phyloP scores from a whole-genome alignment of 352 stramenopile species.

The Blastocystis hominis region DNA sequence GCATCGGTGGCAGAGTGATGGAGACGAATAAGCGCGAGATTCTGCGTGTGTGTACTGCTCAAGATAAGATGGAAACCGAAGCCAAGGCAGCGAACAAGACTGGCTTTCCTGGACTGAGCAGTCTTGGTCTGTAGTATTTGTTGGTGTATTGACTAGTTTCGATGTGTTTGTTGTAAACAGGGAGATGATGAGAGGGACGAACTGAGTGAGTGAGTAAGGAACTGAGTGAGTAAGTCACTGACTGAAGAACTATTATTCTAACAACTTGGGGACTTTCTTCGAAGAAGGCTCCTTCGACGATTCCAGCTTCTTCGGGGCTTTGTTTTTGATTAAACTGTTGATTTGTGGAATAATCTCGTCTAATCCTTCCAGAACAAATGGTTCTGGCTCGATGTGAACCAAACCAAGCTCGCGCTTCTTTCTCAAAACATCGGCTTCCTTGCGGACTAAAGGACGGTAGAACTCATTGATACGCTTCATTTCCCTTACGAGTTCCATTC shows the following conservation, averaged over 20 bases:
- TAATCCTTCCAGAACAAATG: constrained; percentile 15
- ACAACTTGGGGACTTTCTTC: background rate
- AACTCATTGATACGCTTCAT: background rate
- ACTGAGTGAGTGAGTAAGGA: too few relatives aligned
- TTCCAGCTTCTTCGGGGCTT: background rate
- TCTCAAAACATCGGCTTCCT: constrained; percentile 23
- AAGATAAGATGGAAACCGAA: constrained; percentile 80
- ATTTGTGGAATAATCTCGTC: constrained; percentile 43
- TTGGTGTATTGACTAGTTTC: constrained; percentile 24
- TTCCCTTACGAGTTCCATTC: constrained; percentile 28
- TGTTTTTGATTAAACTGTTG: background rate
- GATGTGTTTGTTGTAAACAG: constrained; percentile 12
- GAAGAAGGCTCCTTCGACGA: background rate
- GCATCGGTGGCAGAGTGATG: constrained; percentile 91
- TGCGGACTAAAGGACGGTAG: background rate
- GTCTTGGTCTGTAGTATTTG: constrained; percentile 55
- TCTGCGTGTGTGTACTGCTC: constrained; percentile 73
- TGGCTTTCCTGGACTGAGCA: constrained; percentile 52
- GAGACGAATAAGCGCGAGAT: constrained; percentile 85
- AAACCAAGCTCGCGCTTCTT: background rate
- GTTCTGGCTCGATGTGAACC: constrained; percentile 45
- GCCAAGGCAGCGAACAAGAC: constrained; percentile 68
- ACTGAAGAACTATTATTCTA: background rate
- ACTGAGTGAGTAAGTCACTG: too few relatives aligned
- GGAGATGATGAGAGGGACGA: background rate